Conservation (phyloP, 2,329 filamentous ascomycete species). For the Fusarium siculi region DNA sequence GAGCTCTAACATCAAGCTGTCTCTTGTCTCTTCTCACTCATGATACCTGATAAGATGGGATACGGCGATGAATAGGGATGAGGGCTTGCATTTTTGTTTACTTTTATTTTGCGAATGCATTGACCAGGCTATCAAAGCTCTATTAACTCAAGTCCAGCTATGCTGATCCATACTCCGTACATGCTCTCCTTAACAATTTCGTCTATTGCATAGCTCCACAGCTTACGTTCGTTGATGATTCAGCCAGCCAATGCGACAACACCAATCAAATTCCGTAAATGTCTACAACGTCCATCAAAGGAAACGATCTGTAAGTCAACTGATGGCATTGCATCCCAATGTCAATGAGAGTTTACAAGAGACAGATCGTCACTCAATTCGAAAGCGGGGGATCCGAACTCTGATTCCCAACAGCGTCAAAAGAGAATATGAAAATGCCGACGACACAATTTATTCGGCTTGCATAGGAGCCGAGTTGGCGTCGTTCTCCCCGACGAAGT, state of each 20-base stretch:
- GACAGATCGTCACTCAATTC: slow-evolving; percentile 1
- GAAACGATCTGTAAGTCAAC: background rate
- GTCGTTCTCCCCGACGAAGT: slow-evolving; percentile 3
- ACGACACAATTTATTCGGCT: background rate
- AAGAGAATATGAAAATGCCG: background rate
- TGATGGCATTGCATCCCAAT: background rate
- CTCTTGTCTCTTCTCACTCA: background rate
- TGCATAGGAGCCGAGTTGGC: slow-evolving; percentile 3
- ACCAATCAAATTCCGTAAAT: background rate
- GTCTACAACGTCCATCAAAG: background rate
- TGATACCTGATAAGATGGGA: background rate
- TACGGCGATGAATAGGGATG: background rate
- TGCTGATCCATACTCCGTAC: background rate
- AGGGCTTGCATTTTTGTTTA: background rate
- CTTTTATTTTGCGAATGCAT: background rate
- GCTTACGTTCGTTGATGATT: background rate
- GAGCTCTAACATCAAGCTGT: background rate
- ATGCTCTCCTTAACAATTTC: background rate
- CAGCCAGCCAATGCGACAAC: background rate
- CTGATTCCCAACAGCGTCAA: background rate
- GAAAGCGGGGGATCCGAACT: slow-evolving; percentile 8
- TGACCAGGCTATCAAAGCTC: background rate
- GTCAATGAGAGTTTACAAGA: background rate
- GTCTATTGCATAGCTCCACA: background rate
- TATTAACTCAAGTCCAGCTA: background rate